Evolutionary conservation across 1,284 basidiomycete genomes (phyloP), one percentile per base, ranked within the genome.

Genomic region (Malassezia equina): DNA sequence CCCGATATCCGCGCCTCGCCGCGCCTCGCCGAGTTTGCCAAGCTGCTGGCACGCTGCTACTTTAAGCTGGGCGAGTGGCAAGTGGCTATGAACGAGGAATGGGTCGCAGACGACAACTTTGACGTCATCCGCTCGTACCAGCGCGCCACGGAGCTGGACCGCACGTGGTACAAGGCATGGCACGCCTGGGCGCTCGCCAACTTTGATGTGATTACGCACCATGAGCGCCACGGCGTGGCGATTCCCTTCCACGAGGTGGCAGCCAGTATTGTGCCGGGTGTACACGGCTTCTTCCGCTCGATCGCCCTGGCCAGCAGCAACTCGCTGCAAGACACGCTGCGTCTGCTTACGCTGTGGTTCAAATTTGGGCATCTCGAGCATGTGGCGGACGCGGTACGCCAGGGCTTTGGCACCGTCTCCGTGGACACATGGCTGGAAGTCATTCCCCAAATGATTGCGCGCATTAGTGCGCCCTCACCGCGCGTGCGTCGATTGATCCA

Each of bases 391-490:
- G 88, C 90, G 0, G 91, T 99, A 78, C 83, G 82, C 48, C 84
- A 80, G 59, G 94, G 93, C 1, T 90, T 96, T 76, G 82, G 83
- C 1, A 85, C 83, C 27, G 89, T 99, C 47, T 88, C 88, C 69
- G 85, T 99, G 47, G 91, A 98, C 71, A 96, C 93, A 0, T 99
- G 94, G 94, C 80, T 99, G 32, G 91, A 96, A 69, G 94, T 99
- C 59, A 90, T 98, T 58, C 94, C 94, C 34, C 91, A 96, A 86
- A 94, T 99, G 66, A 98, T 99, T 68, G 94, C 94, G 34, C 85
- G 94, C 34, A 95, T 99, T 65, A 91, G 96, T 78, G 94, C 90
- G 0, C 91, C 91, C 0, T 88, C 86, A 64, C 78, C 79, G 28
- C 86, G 88, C 52, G 90, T 98, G 59, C 83, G 90, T 40, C 81